Evolutionary conservation across 2,329 filamentous ascomycete genomes (phyloP), one percentile per base, ranked within the genome.

Genomic region (Aspergillus hortae): DNA sequence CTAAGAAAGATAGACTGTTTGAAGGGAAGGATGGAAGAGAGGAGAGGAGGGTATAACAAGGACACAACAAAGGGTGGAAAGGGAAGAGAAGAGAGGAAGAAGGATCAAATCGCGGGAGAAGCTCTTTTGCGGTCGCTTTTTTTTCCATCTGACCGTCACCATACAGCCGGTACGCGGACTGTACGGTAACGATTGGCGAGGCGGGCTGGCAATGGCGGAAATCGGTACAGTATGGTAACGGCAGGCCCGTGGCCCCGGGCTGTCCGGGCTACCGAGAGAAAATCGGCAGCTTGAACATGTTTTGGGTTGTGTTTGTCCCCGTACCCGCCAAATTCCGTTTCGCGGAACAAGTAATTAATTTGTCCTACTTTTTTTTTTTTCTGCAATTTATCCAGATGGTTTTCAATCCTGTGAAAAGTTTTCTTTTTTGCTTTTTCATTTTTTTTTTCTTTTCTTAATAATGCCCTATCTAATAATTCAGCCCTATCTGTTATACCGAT

Each of bases 101-200:
- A 49, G 45, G 47, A 52, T 54, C 7, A 30, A 30, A 30, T 30
- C 27, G 54, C 56, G 59, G 63, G 62, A 59, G 60, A 58, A 67
- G 64, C 65, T 68, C 62, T 67, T 67, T 61, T 60, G 59, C 57
- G 61, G 58, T 54, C 56, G 10, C 53, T 46, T 60, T 67, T 60
- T 67, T 65, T 67, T 63, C 64, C 64, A 60, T 66, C 55, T 62
- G 61, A 57, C 60, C 61, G 67, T 70, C 65, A 62, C 61, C 60
- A 57, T 57, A 62, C 57, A 59, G 59, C 66, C 63, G 66, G 65
- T 68, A 68, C 64, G 44, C 52, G 53, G 54, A 54, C 46, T 46
- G 55, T 62, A 63, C 56, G 50, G 59, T 55, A 61, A 58, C 41
- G 35, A 36, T 35, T 41, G 48, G 47, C 52, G 59, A 54, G 27